Base-by-base conservation (phyloP, 2,329 filamentous ascomycete species). In the Hymenoscyphus repandus region DNA sequence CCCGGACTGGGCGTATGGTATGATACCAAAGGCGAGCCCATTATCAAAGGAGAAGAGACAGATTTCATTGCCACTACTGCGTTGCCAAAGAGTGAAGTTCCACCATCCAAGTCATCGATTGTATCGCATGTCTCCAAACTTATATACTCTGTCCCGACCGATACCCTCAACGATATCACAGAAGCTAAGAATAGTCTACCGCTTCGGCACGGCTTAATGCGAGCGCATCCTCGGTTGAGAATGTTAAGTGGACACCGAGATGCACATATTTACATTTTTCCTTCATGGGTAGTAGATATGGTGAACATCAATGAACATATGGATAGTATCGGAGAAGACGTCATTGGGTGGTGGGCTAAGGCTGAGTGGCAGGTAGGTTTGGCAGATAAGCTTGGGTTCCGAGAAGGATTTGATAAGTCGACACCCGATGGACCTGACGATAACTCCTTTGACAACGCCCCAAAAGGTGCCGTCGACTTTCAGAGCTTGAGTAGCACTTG, bases 261-360 rank as follows among this genome's bases (percentile, higher is more conserved):
- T 66, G 88, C 92, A 0, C 92, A 97, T 65, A 86, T 97, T 51
- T 99, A 99, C 69, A 82, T 99, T 56, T 88, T 99, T 59, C 93
- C 93, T 0, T 83, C 82, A 58, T 97, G 93, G 92, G 79, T 95
- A 7, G 80, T 96, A 62, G 85, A 95, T 48, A 87, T 96, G 67
- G 81, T 95, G 38, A 79, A 81, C 51, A 75, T 78, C 55, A 95
- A 96, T 62, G 85, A 91, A 30, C 83, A 79, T 10, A 81, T 99
- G 56, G 88, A 96, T 62, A 95, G 85, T 50, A 83, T 99, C 43
- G 88, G 87, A 31, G 92, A 97, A 67, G 92, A 97, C 63, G 82
- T 96, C 5, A 75, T 97, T 13, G 90, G 91, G 6, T 96, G 89
- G 87, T 96, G 91, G 90, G 89, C 91, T 32, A 97, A 97, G 68